Percentiles rank a stretch among this genome's conserved stretches.
Conservation (phyloP, 148 eudicot species). For the Heliosperma pusillum region DNA sequence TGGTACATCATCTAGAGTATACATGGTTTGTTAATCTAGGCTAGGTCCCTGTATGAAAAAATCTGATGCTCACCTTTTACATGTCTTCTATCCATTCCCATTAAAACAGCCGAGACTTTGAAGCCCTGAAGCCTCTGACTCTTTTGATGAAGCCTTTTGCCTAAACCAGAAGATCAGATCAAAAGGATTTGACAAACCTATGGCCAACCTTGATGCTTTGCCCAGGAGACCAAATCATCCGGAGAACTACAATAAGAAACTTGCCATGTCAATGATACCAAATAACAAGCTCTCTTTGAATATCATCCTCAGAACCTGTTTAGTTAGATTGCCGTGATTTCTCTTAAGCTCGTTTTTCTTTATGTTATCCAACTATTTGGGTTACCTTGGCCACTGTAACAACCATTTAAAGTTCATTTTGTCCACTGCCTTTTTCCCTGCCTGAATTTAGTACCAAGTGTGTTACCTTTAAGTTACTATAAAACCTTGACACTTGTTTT, state of each 20-base stretch:
- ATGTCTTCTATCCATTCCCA: constrained; percentile 74
- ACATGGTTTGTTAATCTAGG: constrained; percentile 33
- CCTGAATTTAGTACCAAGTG: constrained; percentile 25
- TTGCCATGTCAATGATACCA: constrained; percentile 69
- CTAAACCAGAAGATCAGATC: constrained; percentile 96
- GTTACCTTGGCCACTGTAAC: constrained; percentile 26
- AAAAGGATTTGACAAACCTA: constrained; percentile 55
- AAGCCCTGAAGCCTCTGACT: constrained; percentile 88
- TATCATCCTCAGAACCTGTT: constrained; percentile 60
- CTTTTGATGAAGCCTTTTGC: constrained; percentile 74
- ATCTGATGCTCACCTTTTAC: constrained; percentile 68
- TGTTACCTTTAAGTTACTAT: constrained; percentile 21
- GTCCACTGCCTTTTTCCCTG: constrained; percentile 16
- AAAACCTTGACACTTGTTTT: constrained; percentile 16
- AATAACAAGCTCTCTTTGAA: constrained; percentile 51
- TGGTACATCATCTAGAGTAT: constrained; percentile 17
- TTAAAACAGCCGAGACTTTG: constrained; percentile 78
- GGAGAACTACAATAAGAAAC: constrained; percentile 62
- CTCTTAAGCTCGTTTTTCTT: constrained; percentile 17
- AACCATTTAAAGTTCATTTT: constrained; percentile 22
- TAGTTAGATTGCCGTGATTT: constrained; percentile 20
- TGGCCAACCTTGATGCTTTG: constrained; percentile 73
- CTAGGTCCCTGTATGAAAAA: constrained; percentile 36
- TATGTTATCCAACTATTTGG: constrained; percentile 23
- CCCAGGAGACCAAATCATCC: constrained; percentile 55